phyloP scores from a whole-genome alignment of 2,329 filamentous ascomycete species.

The Xylaria polymorpha region DNA sequence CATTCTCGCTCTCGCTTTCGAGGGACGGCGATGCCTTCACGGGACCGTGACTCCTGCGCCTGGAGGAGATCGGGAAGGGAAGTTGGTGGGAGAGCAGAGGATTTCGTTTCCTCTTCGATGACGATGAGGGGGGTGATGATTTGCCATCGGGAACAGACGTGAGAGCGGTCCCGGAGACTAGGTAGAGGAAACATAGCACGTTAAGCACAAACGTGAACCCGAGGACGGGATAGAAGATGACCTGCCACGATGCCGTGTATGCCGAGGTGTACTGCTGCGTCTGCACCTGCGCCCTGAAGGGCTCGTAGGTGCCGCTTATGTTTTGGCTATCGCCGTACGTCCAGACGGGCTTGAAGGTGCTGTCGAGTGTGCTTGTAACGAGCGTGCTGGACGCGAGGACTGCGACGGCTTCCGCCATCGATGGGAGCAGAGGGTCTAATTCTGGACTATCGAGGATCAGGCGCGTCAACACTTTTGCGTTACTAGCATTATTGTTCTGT shows the following conservation, averaged over 20 bases:
- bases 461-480: conserved; percentile 68
- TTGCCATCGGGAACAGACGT: neutral
- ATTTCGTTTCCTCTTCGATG: neutral
- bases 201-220: conserved; percentile 74
- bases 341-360: conserved; percentile 71
- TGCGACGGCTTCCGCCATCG: conserved; percentile 78
- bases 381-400: conserved; percentile 76
- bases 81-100: neutral
- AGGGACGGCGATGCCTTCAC: neutral
- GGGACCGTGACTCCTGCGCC: neutral
- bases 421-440: conserved; percentile 68
- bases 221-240: conserved; percentile 74
- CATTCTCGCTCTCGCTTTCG: conserved; percentile 27
- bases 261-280: conserved; percentile 78
- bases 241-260: conserved; percentile 69
- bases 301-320: conserved; percentile 56
- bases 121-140: neutral
- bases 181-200: conserved; percentile 71
- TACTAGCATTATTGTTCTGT: conserved; percentile 67
- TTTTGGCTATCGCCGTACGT: conserved; percentile 57
- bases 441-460: conserved; percentile 56
- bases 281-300: conserved; percentile 72
- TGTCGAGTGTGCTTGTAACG: conserved; percentile 67
- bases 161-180: conserved; percentile 60
- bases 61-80: conserved; percentile 2